Base-by-base conservation (phyloP, 179 eudicot genomes). In the Beta corolliflora region DNA sequence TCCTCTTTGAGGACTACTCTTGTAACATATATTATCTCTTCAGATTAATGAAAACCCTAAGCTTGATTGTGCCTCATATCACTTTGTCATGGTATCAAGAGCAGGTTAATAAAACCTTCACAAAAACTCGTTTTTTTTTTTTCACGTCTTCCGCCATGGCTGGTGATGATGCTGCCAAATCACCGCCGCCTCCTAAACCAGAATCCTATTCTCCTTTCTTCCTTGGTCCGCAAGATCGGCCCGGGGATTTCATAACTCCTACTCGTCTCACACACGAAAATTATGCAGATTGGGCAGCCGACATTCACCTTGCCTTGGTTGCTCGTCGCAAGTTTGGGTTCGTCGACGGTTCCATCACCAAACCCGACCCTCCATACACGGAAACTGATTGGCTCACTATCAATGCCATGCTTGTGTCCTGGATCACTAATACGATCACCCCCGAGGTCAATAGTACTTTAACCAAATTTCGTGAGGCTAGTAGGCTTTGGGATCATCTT, bases 171-270 rank as follows among this genome's bases (percentile, higher is more conserved):
- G 36, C 36, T 31, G 7, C 5, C 18, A 31, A 31, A 0, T 21
- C 73, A 6, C 21, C 53, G 6, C 61, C 82, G 3, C 83, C 73
- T 1, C 45, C 73, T 8, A 73, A 73, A 50, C 63, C 63, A 2
- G 79, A 80, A 16, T 5, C 36, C 0, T 54, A 0, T 55, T 44
- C 13, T 63, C 64, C 1, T 73, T 23, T 15, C n/a, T 54, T 23
- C 16, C 64, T 80, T 3, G 73, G 83, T 3, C 73, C 83, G 2
- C 83, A 80, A 63, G 79, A 75, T 54, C n/a, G 67, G 7, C 79
- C 75, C 1, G 68, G 79, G 2, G 79, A 75, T 14, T 81, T 11
- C 8, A 75, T 81, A 7, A 75, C 79, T 15, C 83, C 68, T 0
- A n/a, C 68, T 0, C 18, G 31, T 4, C 21, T 81, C 1, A 31